Conservation (phyloP, 2,329 filamentous ascomycete genomes). For the Venturia nashicola region DNA sequence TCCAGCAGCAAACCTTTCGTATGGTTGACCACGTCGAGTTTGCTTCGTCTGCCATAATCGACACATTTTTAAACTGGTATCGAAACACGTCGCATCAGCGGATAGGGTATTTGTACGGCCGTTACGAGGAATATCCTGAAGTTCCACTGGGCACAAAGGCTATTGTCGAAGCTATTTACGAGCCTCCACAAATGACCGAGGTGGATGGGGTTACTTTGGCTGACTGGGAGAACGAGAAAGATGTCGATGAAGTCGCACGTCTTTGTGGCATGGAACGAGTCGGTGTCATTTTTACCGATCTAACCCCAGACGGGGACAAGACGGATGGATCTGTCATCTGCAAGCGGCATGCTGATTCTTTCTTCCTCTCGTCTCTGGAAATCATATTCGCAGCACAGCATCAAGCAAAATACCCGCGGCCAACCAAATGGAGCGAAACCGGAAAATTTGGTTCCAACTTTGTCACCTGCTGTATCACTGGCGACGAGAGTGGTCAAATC, state of each 20-base stretch:
- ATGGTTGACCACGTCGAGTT: slow-evolving; percentile 99
- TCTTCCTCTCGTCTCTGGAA: slow-evolving; percentile 86
- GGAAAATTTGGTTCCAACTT: slow-evolving; percentile 92
- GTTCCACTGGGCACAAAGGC: slow-evolving; percentile 92
- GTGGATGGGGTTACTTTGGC: slow-evolving; percentile 75
- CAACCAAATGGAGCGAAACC: slow-evolving; percentile 94
- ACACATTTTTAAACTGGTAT: slow-evolving; percentile 88
- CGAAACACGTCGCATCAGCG: slow-evolving; percentile 72
- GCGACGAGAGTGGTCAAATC: slow-evolving; percentile 80
- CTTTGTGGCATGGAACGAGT: slow-evolving; percentile 79
- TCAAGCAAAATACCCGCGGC: slow-evolving; percentile 77
- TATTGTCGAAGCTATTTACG: slow-evolving; percentile 92
- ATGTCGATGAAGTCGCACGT: slow-evolving; percentile 67
- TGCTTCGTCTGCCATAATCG: slow-evolving; percentile 68
- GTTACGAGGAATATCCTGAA: slow-evolving; percentile 80
- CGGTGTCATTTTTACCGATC: slow-evolving; percentile 89
- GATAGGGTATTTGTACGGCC: slow-evolving; percentile 81
- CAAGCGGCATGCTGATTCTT: slow-evolving; percentile 91
- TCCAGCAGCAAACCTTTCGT: slow-evolving; percentile 86
- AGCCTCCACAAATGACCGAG: slow-evolving; percentile 84
- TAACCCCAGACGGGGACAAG: slow-evolving; percentile 60
- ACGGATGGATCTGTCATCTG: slow-evolving; percentile 82
- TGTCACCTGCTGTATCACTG: slow-evolving; percentile 91
- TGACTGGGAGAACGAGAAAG: slow-evolving; percentile 73
- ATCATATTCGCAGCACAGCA: slow-evolving; percentile 78